Conservation (phyloP, 352 stramenopile genomes). For the Thraustochytrium striatum region DNA sequence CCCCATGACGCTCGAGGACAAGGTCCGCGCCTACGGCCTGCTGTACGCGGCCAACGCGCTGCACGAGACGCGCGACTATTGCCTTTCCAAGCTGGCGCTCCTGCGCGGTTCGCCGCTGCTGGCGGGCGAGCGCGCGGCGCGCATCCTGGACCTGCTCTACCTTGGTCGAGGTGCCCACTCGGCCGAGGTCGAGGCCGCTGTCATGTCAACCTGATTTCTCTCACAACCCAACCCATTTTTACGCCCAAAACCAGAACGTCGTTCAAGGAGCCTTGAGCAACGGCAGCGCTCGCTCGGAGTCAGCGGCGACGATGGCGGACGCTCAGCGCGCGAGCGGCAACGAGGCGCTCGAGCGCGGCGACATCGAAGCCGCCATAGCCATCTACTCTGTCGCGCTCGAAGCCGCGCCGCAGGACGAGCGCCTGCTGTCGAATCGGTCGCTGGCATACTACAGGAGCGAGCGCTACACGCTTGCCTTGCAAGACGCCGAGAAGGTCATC, state of each 20-base stretch:
- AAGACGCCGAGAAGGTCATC: constrained; percentile 15
- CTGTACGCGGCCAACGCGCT: background rate
- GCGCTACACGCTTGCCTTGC: background rate
- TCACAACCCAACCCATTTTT: too few species aligned
- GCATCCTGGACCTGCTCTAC: background rate
- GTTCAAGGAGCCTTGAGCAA: too few species aligned
- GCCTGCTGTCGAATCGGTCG: constrained; percentile 37
- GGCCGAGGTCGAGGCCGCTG: too few species aligned
- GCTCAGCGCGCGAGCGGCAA: constrained; percentile 41
- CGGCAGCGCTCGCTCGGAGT: too few species aligned
- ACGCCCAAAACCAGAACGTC: too few species aligned
- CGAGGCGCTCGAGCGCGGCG: background rate
- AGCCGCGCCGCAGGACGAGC: background rate
- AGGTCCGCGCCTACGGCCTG: background rate
- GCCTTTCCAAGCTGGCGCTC: background rate
- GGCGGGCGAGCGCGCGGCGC: background rate
- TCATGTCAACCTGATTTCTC: too few species aligned
- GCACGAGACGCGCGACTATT: background rate
- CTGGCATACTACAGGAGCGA: constrained; percentile 38
- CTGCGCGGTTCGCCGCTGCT: background rate
- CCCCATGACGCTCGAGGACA: background rate
- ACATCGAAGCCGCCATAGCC: constrained; percentile 2
- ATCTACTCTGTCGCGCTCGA: constrained; percentile 27
- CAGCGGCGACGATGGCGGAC: background rate
- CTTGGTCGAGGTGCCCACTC: too few species aligned